phyloP scores from a whole-genome alignment of 2,329 filamentous ascomycete species.

The Scortechinia acanthostroma region DNA sequence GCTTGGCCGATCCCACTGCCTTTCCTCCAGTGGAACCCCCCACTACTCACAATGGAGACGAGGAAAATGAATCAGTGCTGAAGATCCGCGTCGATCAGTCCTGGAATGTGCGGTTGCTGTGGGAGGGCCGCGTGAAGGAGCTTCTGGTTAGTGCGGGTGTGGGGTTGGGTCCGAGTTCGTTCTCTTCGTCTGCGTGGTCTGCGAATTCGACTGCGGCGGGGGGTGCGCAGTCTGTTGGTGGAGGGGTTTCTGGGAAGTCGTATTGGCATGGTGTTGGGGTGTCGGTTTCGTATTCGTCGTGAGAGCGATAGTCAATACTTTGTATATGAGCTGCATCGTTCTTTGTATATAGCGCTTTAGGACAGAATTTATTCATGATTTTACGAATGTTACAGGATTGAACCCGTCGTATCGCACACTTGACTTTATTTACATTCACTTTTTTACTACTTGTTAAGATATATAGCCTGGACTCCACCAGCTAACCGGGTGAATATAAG shows the following conservation, averaged over 20 bases:
- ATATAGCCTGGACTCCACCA: no score
- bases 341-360: no score
- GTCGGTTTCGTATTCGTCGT: background rate
- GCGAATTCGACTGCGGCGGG: background rate
- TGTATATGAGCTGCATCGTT: no score
- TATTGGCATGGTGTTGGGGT: background rate
- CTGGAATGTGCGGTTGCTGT: constrained; percentile 53
- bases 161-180: background rate
- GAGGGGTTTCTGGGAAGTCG: background rate
- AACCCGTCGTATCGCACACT: no score
- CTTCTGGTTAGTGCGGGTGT: constrained; percentile 43
- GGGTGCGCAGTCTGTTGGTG: background rate
- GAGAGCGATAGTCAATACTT: background rate
- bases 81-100: constrained; percentile 60
- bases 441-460: no score
- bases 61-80: constrained; percentile 47
- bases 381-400: no score
- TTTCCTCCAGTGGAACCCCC: background rate
- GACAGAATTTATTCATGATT: no score
- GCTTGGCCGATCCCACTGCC: background rate
- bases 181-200: background rate
- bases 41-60: constrained; percentile 1
- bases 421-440: no score
- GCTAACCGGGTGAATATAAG: no score
- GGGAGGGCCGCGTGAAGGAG: constrained; percentile 64